Evolutionary conservation across 306 rosid species (phyloP), one percentile per base, ranked within the genome.

Genomic region (Malus sylvestris): DNA sequence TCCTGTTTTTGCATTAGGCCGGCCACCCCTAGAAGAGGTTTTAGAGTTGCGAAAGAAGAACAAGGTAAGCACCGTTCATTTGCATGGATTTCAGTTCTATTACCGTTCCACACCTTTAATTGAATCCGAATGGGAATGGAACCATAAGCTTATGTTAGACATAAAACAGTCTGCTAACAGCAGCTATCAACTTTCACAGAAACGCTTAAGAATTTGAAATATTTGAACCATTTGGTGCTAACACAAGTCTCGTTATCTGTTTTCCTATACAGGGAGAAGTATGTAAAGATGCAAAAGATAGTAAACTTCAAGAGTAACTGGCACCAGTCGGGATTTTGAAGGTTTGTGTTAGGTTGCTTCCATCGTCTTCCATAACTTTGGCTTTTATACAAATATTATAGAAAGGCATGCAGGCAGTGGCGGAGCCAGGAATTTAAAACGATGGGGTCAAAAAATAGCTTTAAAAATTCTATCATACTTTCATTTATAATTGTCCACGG

Each of bases 21-120:
- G 97, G 53, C 96, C 90, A 1, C 87, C 99, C 27, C 78, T 95
- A 2, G 93, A 89, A 77, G 91, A 92, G 76, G 85, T 95, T 82
- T 67, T 95, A 81, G 87, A 85, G 66, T 81, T 83, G 45, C 89
- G 93, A 66, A 84, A 71, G 79, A 87, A 84, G 81, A 95, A 49
- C 55, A 49, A 95, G 98, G 97, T 90, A 80, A 16, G 67, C 72
- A 66, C 45, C 68, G 23, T 45, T 49, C 61, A 76, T 67, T 57
- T 44, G 25, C 70, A 35, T 27, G 62, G 69, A 65, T 40, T 70
- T 44, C 13, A 49, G 35, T 52, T 19, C 52, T 70, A 22, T 3
- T 45, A 16, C 69, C 23, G 44, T 61, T 51, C 3, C 63, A 58
- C n/a, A 49, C 52, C 16, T 16, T 25, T 59, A 25, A 5, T 64